These are phyloP conservation scores for Stentor roeselii DNA, from an alignment of 73 alveolate species.

Conservation along the genomic window DNA sequence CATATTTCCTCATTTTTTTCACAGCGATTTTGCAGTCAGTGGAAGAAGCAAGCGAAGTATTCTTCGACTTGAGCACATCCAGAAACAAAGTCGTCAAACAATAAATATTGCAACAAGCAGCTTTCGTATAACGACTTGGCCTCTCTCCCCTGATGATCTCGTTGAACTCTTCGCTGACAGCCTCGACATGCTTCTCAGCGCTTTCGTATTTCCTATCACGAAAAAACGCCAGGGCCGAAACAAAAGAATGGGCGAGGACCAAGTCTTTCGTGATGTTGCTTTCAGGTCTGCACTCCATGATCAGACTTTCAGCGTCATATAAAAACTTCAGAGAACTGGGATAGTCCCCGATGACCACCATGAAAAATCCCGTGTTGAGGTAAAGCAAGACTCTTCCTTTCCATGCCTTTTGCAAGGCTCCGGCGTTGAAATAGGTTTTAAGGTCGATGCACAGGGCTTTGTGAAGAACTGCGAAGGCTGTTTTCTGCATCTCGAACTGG, in stretches of 20 bases:
- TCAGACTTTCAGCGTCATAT: constrained; percentile 23
- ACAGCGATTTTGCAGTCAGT: neutral
- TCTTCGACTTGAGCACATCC: neutral
- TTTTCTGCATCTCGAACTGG: neutral
- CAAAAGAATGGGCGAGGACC: neutral
- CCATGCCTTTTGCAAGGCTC: neutral
- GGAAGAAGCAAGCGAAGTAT: neutral
- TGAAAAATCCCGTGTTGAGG: neutral
- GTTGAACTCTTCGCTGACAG: neutral
- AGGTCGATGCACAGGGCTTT: neutral
- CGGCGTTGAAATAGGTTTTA: neutral
- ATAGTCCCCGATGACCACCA: neutral
- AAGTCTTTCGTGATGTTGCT: neutral
- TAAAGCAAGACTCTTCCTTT: constrained; percentile 11
- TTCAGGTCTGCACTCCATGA: neutral
- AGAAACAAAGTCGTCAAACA: neutral
- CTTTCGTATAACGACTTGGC: neutral
- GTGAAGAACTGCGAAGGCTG: neutral
- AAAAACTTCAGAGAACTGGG: neutral
- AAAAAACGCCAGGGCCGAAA: neutral
- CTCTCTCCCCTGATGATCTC: neutral
- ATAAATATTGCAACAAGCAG: neutral
- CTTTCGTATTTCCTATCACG: neutral
- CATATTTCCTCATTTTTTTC: neutral
- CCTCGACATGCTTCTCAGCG: constrained; percentile 1